Base-by-base conservation (phyloP, 345 rosid species). In the Theobroma cacao region DNA sequence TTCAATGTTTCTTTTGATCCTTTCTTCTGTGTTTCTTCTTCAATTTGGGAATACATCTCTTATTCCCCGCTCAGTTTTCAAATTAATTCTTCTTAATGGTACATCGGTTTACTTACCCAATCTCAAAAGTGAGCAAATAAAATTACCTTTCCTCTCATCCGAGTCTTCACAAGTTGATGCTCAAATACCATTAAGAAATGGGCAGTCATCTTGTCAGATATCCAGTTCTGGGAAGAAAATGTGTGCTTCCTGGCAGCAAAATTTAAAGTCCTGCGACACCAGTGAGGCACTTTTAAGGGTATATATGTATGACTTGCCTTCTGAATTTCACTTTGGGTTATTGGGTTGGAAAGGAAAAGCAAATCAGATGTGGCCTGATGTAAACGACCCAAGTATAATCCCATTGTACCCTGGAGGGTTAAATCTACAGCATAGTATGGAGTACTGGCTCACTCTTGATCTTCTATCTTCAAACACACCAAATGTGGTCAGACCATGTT, bases 391-490 rank as follows among this genome's bases (percentile, higher is more conserved):
- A 4, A 85, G 77, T 75, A 71, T 50, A 58, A 58, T 92, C 67
- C 95, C 94, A 33, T 72, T 83, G 22, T 92, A 94, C 75, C 93
- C 94, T 5, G 97, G 98, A 72, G 96, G 98, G 66, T 88, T 93
- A 83, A 92, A 92, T 78, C 76, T 93, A 55, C 99, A 95, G 83
- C 99, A 95, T 34, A 93, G 98, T 84, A 88, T 91, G 31, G 98
- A 95, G 86, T 95, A 95, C 78, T 95, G 99, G 98, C 86, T 95
- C 62, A 90, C 98, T 68, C 94, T 93, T 72, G 98, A 95, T 84
- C 84, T 95, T 50, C 90, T 93, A 77, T 87, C 94, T 78, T 92
- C 99, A 61, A 86, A 87, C 69, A 80, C 28, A 60, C 75, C 75
- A 36, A 81, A 78, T 72, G 73, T 82, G 34, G 80, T 71, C 72